Percentiles rank a stretch among this genome's conserved stretches.
Conservation (phyloP, 1,284 basidiomycete genomes). For the Tylopilus sp. region DNA sequence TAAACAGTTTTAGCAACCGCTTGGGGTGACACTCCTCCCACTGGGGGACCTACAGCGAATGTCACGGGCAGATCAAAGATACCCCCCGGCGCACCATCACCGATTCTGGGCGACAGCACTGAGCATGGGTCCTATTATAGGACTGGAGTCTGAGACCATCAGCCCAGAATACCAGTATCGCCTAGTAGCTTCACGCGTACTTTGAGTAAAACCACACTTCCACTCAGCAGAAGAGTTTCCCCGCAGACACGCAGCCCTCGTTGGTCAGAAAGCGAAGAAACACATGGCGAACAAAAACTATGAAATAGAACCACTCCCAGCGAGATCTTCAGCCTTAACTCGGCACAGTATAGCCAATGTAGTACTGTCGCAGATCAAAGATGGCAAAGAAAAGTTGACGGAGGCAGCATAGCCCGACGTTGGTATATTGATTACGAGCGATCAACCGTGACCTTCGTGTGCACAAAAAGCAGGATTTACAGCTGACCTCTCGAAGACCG, state of each 20-base stretch:
- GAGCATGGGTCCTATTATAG: too few relatives aligned
- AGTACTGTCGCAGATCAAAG: slow-evolving; percentile 67
- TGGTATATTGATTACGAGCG: slow-evolving; percentile 55
- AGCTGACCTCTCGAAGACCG: slow-evolving; percentile 67
- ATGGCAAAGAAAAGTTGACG: slow-evolving; percentile 69
- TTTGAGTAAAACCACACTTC: slow-evolving; percentile 26
- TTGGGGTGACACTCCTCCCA: too few relatives aligned
- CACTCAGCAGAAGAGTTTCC: slow-evolving; percentile 53
- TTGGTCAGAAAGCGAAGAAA: slow-evolving; percentile 1
- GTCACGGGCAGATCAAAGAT: too few relatives aligned
- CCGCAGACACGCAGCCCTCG: slow-evolving; percentile 48
- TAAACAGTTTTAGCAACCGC: too few relatives aligned
- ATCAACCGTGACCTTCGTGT: slow-evolving; percentile 32
- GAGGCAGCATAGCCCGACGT: slow-evolving; percentile 60
- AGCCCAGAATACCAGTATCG: too few relatives aligned
- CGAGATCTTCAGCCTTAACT: slow-evolving; percentile 54
- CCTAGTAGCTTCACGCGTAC: too few relatives aligned
- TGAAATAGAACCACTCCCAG: slow-evolving; percentile 28
- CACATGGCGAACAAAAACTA: neutral
- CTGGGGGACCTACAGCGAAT: too few relatives aligned
- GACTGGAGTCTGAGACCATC: too few relatives aligned
- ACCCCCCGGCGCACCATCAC: too few relatives aligned
- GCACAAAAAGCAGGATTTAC: neutral
- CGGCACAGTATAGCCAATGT: too few relatives aligned
- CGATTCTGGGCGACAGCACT: too few relatives aligned